phyloP scores from a whole-genome alignment of 352 stramenopile species.

The Thraustochytrium aureum region DNA sequence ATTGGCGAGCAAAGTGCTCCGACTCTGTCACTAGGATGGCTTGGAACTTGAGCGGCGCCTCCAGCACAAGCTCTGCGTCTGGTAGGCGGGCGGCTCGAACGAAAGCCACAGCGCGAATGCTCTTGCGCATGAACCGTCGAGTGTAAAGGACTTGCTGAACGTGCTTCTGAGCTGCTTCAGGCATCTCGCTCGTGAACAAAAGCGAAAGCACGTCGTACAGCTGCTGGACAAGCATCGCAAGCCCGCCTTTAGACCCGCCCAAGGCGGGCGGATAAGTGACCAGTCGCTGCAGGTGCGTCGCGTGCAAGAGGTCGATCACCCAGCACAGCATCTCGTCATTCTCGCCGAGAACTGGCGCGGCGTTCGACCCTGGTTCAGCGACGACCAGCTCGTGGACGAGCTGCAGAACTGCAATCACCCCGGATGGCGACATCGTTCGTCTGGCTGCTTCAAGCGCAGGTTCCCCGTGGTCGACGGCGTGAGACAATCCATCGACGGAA shows the following conservation, averaged over 20 bases:
- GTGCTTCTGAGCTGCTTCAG: constrained; percentile 15
- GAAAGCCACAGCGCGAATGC: constrained; percentile 33
- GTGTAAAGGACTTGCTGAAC: constrained; percentile 40
- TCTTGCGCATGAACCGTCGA: constrained; percentile 32
- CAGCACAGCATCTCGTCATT: constrained; percentile 22
- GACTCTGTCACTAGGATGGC: constrained; percentile 65
- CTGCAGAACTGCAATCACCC: constrained; percentile 23
- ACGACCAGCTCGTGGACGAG: constrained; percentile 42
- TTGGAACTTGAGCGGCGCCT: constrained; percentile 43
- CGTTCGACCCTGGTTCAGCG: neutral
- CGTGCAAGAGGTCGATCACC: constrained; percentile 48
- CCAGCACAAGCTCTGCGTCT: neutral
- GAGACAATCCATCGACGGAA: too few species aligned
- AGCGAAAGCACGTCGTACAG: constrained; percentile 36
- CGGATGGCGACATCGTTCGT: constrained; percentile 1
- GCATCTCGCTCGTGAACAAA: constrained; percentile 32
- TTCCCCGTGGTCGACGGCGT: too few species aligned
- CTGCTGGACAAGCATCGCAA: constrained; percentile 15
- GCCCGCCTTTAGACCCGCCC: neutral
- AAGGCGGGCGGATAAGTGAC: neutral
- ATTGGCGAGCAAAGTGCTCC: constrained; percentile 73
- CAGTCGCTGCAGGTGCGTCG: constrained; percentile 40
- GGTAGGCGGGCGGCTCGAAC: constrained; percentile 1
- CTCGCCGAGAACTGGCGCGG: neutral
- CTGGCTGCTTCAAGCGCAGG: too few species aligned